Evolutionary conservation across 441 rosid species (phyloP), one percentile per base, ranked within the genome.

Genomic region (Gossypium davidsonii): DNA sequence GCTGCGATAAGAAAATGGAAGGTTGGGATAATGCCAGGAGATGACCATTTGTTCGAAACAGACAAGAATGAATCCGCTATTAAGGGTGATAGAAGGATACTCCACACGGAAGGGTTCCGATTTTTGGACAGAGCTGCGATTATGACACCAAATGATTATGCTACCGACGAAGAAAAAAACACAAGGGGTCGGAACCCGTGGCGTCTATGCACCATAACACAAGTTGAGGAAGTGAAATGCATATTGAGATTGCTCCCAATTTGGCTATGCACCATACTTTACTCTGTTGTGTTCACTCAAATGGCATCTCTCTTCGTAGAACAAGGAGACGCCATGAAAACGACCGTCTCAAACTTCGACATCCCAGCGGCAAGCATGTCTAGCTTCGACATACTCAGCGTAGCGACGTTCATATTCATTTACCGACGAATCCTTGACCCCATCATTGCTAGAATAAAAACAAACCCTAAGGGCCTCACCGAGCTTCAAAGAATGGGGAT

Each of bases 211-310:
- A 77, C 94, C 0, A 77, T 86, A 57, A 83, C 88, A 26, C 94
- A 87, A 82, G 91, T 89, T 9, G 94, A 89, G 76, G 91, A 89
- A 84, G 94, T 89, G 62, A 89, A 89, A 71, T 89, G 94, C 87
- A 79, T 89, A 37, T 57, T 89, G 23, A 83, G 89, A 63, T 82
- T 89, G 18, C 73, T 89, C 25, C 91, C 91, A 3, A 86, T 89
- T 25, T 89, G 94, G 94, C 87, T 87, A 55, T 89, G 94, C 83
- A 89, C 94, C 23, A 89, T 89, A 62, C 82, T 89, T 5, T 89
- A 89, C 85, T 89, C 94, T 0, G 94, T 89, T 2, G 89, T 87
- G 61, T 89, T 87, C 89, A 88, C 94, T 23, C 92, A 89, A 62
- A 88, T 89, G 94, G 94, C 94, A 25, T 89, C 94, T 2, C 81